Base-by-base conservation (phyloP, 2,329 filamentous ascomycete genomes). In the Diaporthe longicolla region DNA sequence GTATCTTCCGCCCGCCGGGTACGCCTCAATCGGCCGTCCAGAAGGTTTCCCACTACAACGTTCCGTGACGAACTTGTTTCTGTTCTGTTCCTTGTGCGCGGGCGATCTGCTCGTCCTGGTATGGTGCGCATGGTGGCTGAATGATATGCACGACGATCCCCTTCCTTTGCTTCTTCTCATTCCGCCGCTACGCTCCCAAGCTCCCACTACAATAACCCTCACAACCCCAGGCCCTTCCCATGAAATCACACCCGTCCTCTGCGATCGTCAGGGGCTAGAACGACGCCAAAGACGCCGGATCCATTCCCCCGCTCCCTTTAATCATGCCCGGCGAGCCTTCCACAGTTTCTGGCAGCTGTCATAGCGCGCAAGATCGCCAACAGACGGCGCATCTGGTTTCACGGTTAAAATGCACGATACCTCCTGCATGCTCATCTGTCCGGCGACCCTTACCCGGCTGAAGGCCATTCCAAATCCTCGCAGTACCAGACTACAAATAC, bases 281-380 rank as follows among this genome's bases (percentile, higher is more conserved):
- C 63, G 63, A 66, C 45, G 45, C 63, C 63, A 52, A 66, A 66
- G 61, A 24, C 63, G 45, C 63, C 63, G 63, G 63, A 32, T 32
- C 63, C 21, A 29, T 66, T 66, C 45, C 63, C 63, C 63, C 45
- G 45, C 37, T 66, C 61, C 63, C 63, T 66, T 66, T 52, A 66
- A 66, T 66, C 45, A 52, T 66, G 63, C 45, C 63, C 45, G 29
- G 45, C 63, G 63, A 37, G 45, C 45, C 29, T 66, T 66, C 48
- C 21, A 37, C 21, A 32, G 63, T 66, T 66, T 66, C 63, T 66
- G 63, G 63, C 63, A 66, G 63, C 63, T 66, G 63, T 66, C 63
- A 66, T 66, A 66, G 63, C 63, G 63, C 63, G 45, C 63, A 66
- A 66, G 63, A 66, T 66, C 63, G 63, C 63, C 63, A 48, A 48